Base-by-base conservation (phyloP, 805 yeast genomes). In the Teunomyces funiuensis region DNA sequence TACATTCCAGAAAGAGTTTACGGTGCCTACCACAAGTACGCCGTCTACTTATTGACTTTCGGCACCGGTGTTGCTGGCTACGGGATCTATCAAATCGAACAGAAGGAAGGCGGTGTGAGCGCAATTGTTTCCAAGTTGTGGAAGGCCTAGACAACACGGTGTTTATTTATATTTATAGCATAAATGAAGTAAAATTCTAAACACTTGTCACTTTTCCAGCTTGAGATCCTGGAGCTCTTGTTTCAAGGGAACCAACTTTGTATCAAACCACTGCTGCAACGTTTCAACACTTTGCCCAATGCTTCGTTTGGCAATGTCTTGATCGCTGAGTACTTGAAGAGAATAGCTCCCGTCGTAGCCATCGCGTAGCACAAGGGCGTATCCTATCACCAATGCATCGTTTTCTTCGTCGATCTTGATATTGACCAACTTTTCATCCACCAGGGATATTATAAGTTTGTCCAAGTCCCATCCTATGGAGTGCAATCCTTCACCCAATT, bases 1-100 rank as follows among this genome's bases (percentile, higher is more conserved):
- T 84, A 85, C 65, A 82, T 86, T 41, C 93, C 91, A 39, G 68
- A 69, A 57, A 77, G 91, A 68, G 86, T 81, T 26, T 86, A 76
- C 54, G 89, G 90, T 11, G 49, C 71, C 25, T 74, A 77, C 74
- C 87, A 84, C 64, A 72, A 68, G 43, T 61, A 60, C 44, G 85
- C 87, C 42, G 77, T 77, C 76, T 73, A 74, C 51, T 55, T 81
- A 36, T 70, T 86, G 56, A 70, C 80, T 28, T 59, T 80, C 18
- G 91, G 93, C 34, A 73, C 87, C 17, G 73, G 76, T 18, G 63
- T 84, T 29, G 79, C 83, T 13, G 77, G 80, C 16, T 86, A 83
- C 60, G 95, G 95, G 42, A 59, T 85, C 33, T 86, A 83, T 61
- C 69, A 75, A 45, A 67, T 85, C 43, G 93, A 85, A 63, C 75